phyloP scores from a whole-genome alignment of 441 rosid genomes.

The California macrophylla region DNA sequence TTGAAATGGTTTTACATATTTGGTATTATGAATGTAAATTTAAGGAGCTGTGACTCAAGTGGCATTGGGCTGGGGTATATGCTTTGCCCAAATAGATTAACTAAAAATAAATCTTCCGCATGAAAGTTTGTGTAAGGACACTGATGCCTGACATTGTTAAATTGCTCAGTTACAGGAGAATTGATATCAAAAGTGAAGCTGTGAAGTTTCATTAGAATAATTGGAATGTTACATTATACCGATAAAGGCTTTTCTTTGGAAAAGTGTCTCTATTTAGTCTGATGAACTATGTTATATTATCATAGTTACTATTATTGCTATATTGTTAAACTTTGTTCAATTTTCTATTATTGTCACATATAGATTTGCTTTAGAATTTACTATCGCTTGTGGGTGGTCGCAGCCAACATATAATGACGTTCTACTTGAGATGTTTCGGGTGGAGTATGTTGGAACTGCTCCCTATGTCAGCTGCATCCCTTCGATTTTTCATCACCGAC shows the following conservation, averaged over 20 bases:
- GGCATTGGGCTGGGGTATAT: not conserved
- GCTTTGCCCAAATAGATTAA: not conserved
- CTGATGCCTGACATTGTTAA: not conserved
- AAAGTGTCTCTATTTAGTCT: not conserved
- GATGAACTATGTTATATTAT: not conserved
- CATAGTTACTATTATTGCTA: not conserved
- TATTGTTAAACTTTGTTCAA: not conserved
- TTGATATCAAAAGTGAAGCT: not conserved
- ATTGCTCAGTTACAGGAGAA: not conserved
- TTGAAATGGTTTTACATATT: not conserved
- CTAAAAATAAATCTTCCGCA: not conserved
- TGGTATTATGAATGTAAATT: not conserved
- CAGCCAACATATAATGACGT: constrained; percentile 86
- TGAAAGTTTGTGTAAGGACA: not conserved
- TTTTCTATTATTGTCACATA: not conserved
- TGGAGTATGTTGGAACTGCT: constrained; percentile 58
- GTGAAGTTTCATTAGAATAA: not conserved
- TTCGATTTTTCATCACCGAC: constrained; percentile 68
- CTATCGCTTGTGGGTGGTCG: constrained; percentile 22
- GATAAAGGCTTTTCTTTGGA: not conserved
- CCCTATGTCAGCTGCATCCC: constrained; percentile 80
- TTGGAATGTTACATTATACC: not conserved
- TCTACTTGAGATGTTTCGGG: constrained; percentile 62
- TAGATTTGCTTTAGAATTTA: constrained; percentile 8
- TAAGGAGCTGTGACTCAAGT: not conserved